Base-by-base conservation (phyloP, 768 basidiomycete species). In the Boletus vinaceobasis region DNA sequence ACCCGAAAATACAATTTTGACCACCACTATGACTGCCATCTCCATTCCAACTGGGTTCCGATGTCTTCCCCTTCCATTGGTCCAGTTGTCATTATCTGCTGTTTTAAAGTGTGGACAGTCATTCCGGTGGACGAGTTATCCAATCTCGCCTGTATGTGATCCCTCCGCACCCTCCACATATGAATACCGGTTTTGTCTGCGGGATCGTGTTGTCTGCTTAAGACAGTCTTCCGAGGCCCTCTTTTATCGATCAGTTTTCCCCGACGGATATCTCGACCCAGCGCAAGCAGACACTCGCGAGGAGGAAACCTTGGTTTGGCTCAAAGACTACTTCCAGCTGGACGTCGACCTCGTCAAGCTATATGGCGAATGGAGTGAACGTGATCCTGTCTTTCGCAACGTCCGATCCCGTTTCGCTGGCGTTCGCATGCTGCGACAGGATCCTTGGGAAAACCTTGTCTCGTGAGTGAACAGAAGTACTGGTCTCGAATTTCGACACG, bases 391-490 rank as follows among this genome's bases (percentile, higher is more conserved):
- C 50, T 97, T 98, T 67, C 75, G 81, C 23, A 76, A 71, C 36
- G 70, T 87, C 35, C 78, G 78, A 56, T 73, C 79, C 21, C 79
- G 87, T 19, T 90, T 94, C 58, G 70, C 79, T 53, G 97, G 97
- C 8, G 90, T 96, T 43, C 74, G 95, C 50, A 86, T 98, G 55
- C 71, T 98, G 38, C 79, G 90, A 64, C 95, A 98, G 72, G 93
- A 96, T 66, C 92, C 93, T 60, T 98, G 93, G 87, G 96, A 98
- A 73, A 95, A 90, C 63, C 80, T 98, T 29, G 74, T 98, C 42
- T 93, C 92, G 94, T 97, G 71, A 63, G 90, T 83, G 43, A 43
- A 50, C 35, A 56, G 33, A 47, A 43, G 39, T 13, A 43, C 47
- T 46, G 1, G 32, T 55, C 49, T 51, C 38, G 48, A 27, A 17